Base-by-base conservation (phyloP, 306 rosid species). In the Biancaea sappan region DNA sequence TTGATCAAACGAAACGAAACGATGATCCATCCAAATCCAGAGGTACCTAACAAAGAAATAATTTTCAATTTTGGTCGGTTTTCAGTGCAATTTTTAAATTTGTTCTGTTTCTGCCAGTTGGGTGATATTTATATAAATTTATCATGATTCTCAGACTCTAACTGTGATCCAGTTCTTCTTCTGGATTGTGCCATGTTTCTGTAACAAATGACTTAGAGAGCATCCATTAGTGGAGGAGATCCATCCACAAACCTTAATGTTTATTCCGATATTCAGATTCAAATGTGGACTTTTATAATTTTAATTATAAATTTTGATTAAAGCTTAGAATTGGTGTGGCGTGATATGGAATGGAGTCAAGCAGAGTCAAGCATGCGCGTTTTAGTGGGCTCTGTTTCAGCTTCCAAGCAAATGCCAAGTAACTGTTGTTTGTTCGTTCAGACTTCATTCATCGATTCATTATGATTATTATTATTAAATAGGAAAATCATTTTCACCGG, bases 311-410 rank as follows among this genome's bases (percentile, higher is more conserved):
- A n/a, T n/a, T n/a, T n/a, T n/a, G n/a, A n/a, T n/a, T n/a, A n/a
- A n/a, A n/a, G n/a, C n/a, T n/a, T n/a, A n/a, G n/a, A n/a, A n/a
- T n/a, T n/a, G n/a, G n/a, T n/a, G n/a, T n/a, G n/a, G n/a, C n/a
- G n/a, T n/a, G n/a, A n/a, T n/a, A n/a, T n/a, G n/a, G n/a, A n/a
- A n/a, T n/a, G n/a, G n/a, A n/a, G n/a, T n/a, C n/a, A n/a, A n/a
- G n/a, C n/a, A n/a, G n/a, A n/a, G 78, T 28, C 8, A 62, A 71
- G 78, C 82, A 76, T 81, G 87, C 77, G 77, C 68, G 81, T 77
- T 54, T 40, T 72, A 83, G 82, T 85, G 84, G 86, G 75, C 65
- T 83, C 80, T 87, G 83, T 85, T 82, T 83, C 81, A 80, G 84
- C 86, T 77, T 78, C 66, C 46, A 60, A 60, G 46, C 26, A 60